These are phyloP conservation scores for Musa beccarii DNA, from an alignment of 176 grass and related monocot genomes.

Conservation along the genomic window DNA sequence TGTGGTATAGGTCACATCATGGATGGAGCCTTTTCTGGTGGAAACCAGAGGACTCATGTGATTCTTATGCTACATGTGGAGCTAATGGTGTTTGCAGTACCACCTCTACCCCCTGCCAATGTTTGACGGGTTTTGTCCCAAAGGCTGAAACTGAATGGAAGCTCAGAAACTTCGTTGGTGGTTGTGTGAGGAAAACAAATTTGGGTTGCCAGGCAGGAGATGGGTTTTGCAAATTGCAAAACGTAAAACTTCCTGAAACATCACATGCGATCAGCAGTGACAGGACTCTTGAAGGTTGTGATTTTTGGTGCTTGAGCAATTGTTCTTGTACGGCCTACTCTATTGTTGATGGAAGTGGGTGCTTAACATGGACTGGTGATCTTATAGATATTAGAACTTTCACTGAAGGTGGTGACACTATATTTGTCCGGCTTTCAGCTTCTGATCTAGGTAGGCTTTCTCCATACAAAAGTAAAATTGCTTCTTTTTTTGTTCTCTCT, in stretches of 20 bases:
- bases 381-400: neutral
- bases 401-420: neutral
- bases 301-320: constrained; percentile 42
- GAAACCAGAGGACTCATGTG: constrained; percentile 50
- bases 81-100: constrained; percentile 45
- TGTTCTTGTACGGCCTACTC: constrained; percentile 73
- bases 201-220: constrained; percentile 47
- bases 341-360: neutral
- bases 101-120: constrained; percentile 30
- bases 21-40: constrained; percentile 60
- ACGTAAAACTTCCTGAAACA: constrained; percentile 55
- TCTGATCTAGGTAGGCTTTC: neutral
- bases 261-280: constrained; percentile 40
- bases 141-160: constrained; percentile 38
- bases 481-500: too few relatives aligned
- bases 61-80: constrained; percentile 48
- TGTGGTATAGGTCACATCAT: constrained; percentile 18
- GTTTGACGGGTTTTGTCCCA: constrained; percentile 44
- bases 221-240: constrained; percentile 34
- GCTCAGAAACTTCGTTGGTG: constrained; percentile 35
- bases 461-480: too few relatives aligned
- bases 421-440: constrained; percentile 2
- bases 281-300: constrained; percentile 45
- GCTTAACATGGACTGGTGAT: neutral
- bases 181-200: constrained; percentile 35